A percentile compares a stretch with the other conserved stretches of the same genome.
Evolutionary conservation across 192 early-diverging fungal genomes (phyloP).

Genomic region (Umbelopsis ramanniana): DNA sequence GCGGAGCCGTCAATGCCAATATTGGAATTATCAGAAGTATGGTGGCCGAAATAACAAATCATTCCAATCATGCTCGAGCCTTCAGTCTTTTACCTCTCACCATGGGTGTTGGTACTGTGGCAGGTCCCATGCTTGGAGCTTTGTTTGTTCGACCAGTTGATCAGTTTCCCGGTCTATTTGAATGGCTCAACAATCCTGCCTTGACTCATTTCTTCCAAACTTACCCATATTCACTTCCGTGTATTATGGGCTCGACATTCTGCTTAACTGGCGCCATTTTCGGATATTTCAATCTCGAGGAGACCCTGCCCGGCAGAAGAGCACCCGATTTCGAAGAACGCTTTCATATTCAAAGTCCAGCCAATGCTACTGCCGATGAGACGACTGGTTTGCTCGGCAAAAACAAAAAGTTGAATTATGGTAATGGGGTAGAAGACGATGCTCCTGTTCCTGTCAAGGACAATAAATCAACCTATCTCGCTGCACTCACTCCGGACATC

Average conservation of each 20-base stretch:
- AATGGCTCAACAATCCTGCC: conserved; percentile 15
- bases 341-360: background rate
- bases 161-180: conserved; percentile 50
- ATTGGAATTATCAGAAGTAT: conserved; percentile 67
- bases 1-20: conserved; percentile 60
- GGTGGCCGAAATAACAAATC: conserved; percentile 74
- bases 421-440: background rate
- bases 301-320: conserved; percentile 37
- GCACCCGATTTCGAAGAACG: conserved; percentile 2
- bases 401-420: background rate
- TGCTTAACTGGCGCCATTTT: conserved; percentile 55
- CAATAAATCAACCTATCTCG: background rate
- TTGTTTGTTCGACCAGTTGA: conserved; percentile 62
- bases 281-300: conserved; percentile 51
- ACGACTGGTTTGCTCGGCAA: background rate
- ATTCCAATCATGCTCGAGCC: conserved; percentile 61
- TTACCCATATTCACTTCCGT: conserved; percentile 73
- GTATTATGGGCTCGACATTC: conserved; percentile 54
- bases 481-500: background rate
- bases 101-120: conserved; percentile 56
- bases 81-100: conserved; percentile 64
- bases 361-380: background rate
- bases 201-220: conserved; percentile 40
- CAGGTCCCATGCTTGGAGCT: conserved; percentile 65
- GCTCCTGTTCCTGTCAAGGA: no score